A percentile compares a stretch with the other conserved stretches of the same genome.
Conservation (phyloP, 2,329 filamentous ascomycete species). For the Sarocladium strictum region DNA sequence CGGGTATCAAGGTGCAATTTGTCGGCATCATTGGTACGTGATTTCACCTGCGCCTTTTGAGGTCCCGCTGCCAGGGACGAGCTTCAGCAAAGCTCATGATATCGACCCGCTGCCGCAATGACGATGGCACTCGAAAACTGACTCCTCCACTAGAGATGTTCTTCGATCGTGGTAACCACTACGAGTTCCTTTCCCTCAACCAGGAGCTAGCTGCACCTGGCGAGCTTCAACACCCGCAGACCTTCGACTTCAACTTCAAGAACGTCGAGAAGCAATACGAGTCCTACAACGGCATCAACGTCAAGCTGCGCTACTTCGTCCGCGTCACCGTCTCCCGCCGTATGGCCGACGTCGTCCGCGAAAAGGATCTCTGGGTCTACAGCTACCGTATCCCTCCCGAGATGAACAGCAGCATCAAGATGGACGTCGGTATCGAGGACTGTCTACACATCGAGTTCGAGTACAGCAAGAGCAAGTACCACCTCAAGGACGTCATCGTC, state of each 20-base stretch:
- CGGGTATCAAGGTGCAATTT: conserved; percentile 98
- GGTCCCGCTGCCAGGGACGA: conserved; percentile 8
- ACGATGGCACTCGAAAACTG: neutral
- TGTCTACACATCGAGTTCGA: conserved; percentile 99
- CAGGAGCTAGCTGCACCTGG: conserved; percentile 95
- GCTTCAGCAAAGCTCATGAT: neutral
- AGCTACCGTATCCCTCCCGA: conserved; percentile 96
- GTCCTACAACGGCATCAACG: conserved; percentile 99
- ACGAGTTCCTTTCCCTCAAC: conserved; percentile 95
- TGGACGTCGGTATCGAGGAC: conserved; percentile 99
- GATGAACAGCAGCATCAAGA: conserved; percentile 98
- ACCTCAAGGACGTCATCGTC: conserved; percentile 98
- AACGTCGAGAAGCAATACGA: conserved; percentile 99
- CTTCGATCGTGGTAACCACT: conserved; percentile 98
- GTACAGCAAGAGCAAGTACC: conserved; percentile 98
- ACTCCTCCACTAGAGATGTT: conserved; percentile 79
- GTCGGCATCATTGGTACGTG: conserved; percentile 88
- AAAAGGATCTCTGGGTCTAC: conserved; percentile 99
- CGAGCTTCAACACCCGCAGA: conserved; percentile 97
- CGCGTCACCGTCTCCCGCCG: conserved; percentile 92
- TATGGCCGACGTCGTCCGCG: conserved; percentile 96
- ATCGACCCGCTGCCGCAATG: neutral
- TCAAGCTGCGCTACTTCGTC: conserved; percentile 97
- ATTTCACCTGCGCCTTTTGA: conserved; percentile 10
- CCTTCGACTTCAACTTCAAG: conserved; percentile 99